These are phyloP conservation scores for Aspergillus steynii DNA, from an alignment of 495 filamentous ascomycete genomes.

Conservation along the genomic window DNA sequence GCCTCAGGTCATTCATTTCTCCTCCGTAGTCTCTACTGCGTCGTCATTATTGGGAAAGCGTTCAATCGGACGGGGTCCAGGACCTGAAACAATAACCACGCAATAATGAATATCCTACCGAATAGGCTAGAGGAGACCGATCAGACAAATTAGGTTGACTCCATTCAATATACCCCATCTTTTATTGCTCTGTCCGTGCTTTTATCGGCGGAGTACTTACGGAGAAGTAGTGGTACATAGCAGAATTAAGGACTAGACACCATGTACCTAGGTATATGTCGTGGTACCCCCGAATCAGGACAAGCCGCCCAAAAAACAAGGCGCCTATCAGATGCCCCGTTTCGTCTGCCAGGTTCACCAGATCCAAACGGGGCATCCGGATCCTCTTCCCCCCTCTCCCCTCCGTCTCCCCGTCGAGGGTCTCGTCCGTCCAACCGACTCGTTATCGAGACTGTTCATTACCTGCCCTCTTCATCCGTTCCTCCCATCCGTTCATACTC, in stretches of 20 bases:
- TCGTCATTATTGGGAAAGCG: background rate
- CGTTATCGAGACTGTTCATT: conserved; percentile 2
- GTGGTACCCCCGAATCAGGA: background rate
- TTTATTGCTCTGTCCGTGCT: background rate
- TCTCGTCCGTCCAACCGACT: background rate
- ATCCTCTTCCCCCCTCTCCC: background rate
- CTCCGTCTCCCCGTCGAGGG: background rate
- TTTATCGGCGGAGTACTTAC: background rate
- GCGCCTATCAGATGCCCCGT: background rate
- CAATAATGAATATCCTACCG: background rate
- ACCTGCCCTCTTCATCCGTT: conserved; percentile 43
- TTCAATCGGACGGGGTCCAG: background rate
- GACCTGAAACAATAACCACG: background rate
- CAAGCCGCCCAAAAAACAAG: conserved; percentile 1
- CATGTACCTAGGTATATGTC: background rate
- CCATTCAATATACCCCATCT: background rate
- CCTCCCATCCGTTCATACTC: conserved; percentile 58
- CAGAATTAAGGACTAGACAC: background rate
- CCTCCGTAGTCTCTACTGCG: too few relatives aligned
- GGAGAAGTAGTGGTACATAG: background rate
- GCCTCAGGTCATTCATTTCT: too few relatives aligned
- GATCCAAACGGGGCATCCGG: background rate
- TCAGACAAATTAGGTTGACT: background rate
- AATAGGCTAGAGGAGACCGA: background rate
- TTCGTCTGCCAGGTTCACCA: background rate